Evolutionary conservation across 257 asterid genomes (phyloP), one percentile per base, ranked within the genome.

Genomic region (Fraxinus americana): DNA sequence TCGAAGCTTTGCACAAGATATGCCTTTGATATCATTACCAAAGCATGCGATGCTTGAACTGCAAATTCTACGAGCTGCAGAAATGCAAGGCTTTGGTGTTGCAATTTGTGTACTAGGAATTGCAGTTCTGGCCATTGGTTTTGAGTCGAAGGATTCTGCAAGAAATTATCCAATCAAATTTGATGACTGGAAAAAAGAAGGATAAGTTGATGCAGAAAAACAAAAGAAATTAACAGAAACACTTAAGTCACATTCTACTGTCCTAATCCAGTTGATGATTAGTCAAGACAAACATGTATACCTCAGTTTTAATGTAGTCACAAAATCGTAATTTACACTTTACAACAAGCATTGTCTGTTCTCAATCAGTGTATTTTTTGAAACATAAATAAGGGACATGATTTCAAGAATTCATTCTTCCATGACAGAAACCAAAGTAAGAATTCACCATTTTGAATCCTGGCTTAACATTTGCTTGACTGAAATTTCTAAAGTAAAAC

Each of bases 91-190:
- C 75, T 84, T 85, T 61, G 84, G 79, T 63, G 85, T 75, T 59
- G 79, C 83, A 70, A 91, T 67, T 70, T 88, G 92, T 5, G 89
- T 41, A 77, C 88, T 72, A 7, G 88, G 88, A 71, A 88, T 80
- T 70, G 92, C 78, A 63, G 81, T 70, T 73, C 94, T 86, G 82
- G 97, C 94, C 98, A 92, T 92, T 73, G 81, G 77, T 54, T 52
- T 65, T 38, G 43, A 74, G 69, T 71, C 57, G 17, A 71, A 73
- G 71, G 74, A 84, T 80, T 84, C 90, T 85, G 88, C 77, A 80
- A 67, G 67, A 72, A 21, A 41, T 61, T 63, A 35, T 25, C 74
- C 14, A 67, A 32, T 34, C 41, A 65, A 75, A 65, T 80, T 71
- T 72, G 73, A 41, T 14, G 65, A 74, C 9, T 17, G 23, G 17